Evolutionary conservation across 163 green algal species (phyloP).

Genomic region (Coccomyxa subellipsoidea): DNA sequence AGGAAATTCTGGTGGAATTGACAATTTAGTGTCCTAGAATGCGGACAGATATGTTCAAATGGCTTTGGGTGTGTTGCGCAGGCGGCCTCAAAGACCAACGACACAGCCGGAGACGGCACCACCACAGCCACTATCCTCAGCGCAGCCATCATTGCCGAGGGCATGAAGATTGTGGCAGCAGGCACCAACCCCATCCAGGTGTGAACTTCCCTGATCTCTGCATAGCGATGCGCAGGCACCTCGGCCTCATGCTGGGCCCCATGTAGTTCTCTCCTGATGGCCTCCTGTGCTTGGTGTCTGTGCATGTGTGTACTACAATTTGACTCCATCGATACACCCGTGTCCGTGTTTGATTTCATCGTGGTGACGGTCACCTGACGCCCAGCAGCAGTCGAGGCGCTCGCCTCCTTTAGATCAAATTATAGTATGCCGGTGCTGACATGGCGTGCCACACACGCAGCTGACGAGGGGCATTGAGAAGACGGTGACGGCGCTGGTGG

Average conservation of each 20-base stretch:
- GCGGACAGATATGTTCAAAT: too few relatives aligned
- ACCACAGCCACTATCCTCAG: slow-evolving; percentile 98
- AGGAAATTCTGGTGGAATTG: too few relatives aligned
- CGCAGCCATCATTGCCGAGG: slow-evolving; percentile 96
- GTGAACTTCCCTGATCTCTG: not conserved
- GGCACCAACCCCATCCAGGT: slow-evolving; percentile 83
- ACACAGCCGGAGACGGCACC: slow-evolving; percentile 97
- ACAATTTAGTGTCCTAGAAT: too few relatives aligned
- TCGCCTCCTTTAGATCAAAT: too few relatives aligned
- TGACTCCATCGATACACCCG: too few relatives aligned
- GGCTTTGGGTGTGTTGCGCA: slow-evolving; percentile 37
- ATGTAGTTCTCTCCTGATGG: too few relatives aligned
- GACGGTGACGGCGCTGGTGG: slow-evolving; percentile 88
- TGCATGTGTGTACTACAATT: too few relatives aligned
- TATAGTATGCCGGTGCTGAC: not conserved
- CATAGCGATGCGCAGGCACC: not conserved
- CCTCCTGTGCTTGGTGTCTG: too few relatives aligned
- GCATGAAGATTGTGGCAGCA: slow-evolving; percentile 97
- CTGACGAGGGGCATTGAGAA: slow-evolving; percentile 97
- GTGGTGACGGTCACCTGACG: too few relatives aligned
- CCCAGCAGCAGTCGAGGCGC: too few relatives aligned
- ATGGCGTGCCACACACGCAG: slow-evolving; percentile 39
- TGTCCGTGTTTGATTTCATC: too few relatives aligned
- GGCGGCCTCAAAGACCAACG: slow-evolving; percentile 91
- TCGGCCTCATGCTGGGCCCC: too few relatives aligned